Percentiles rank a stretch among this genome's conserved stretches.
Conservation (phyloP, 2,329 filamentous ascomycete species). For the Fusarium sp. region DNA sequence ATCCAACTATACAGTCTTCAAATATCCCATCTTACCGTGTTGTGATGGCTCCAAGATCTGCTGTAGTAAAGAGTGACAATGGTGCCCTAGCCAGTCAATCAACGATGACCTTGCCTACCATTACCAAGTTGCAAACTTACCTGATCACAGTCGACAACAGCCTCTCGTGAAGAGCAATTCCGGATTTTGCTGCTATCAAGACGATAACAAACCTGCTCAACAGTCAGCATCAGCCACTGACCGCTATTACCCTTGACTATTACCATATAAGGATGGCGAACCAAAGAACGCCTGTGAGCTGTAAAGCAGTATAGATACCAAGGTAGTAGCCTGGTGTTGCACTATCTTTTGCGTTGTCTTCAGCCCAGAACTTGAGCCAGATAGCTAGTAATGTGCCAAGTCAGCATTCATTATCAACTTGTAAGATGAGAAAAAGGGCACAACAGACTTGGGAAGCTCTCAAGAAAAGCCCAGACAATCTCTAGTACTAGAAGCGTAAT, state of each 20-base stretch:
- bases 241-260: not conserved
- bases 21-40: slow-evolving; percentile 47
- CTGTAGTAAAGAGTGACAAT: slow-evolving; percentile 52
- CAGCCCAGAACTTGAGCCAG: slow-evolving; percentile 48
- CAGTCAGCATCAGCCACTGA: not conserved
- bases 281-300: slow-evolving; percentile 35
- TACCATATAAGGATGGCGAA: slow-evolving; percentile 39
- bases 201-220: slow-evolving; percentile 44
- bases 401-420: not conserved
- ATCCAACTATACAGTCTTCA: not conserved
- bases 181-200: slow-evolving; percentile 41
- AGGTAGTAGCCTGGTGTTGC: slow-evolving; percentile 35
- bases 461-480: slow-evolving; percentile 42
- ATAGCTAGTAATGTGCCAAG: slow-evolving; percentile 32
- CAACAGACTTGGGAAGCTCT: slow-evolving; percentile 45
- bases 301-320: slow-evolving; percentile 40
- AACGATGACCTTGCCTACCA: not conserved
- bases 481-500: slow-evolving; percentile 34
- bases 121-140: not conserved
- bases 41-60: slow-evolving; percentile 52
- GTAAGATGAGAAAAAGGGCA: not conserved
- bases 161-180: slow-evolving; percentile 39
- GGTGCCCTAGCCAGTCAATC: slow-evolving; percentile 47
- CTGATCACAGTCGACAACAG: slow-evolving; percentile 39
- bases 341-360: slow-evolving; percentile 28